These are phyloP conservation scores for Geoglossum cookeanum DNA, from an alignment of 2,329 filamentous ascomycete genomes.

Conservation along the genomic window DNA sequence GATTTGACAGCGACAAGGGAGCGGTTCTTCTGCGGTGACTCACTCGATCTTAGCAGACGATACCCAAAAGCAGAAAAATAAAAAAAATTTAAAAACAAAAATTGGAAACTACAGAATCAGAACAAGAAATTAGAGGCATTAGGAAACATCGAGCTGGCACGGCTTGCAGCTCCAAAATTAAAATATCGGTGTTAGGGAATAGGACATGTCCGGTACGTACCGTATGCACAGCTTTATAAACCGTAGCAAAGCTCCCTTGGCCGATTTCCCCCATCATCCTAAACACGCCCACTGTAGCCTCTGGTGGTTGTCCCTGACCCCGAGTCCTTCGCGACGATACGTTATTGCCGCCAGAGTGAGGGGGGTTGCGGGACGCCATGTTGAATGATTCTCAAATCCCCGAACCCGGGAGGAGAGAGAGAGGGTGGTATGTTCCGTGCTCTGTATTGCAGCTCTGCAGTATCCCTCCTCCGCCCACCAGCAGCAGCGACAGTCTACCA, in stretches of 20 bases:
- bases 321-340: background rate
- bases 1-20: slow-evolving; percentile 90
- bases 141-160: background rate
- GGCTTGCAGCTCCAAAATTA: background rate
- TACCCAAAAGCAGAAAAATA: background rate
- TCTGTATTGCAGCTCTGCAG: background rate
- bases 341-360: background rate
- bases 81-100: no score
- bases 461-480: slow-evolving; percentile 8
- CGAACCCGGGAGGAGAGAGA: background rate
- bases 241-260: slow-evolving; percentile 92
- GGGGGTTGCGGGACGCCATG: background rate
- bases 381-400: background rate
- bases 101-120: background rate
- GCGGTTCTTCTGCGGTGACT: slow-evolving; percentile 43
- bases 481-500: slow-evolving; percentile 14
- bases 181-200: background rate
- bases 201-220: slow-evolving; percentile 31
- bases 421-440: slow-evolving; percentile 14
- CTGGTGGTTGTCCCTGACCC: slow-evolving; percentile 4
- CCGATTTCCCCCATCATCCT: slow-evolving; percentile 77
- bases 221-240: slow-evolving; percentile 73
- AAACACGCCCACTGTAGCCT: slow-evolving; percentile 50
- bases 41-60: slow-evolving; percentile 2
- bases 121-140: background rate